A percentile compares a stretch with the other conserved stretches of the same genome.
Conservation (phyloP, 2,329 filamentous ascomycete species). For the Chrysosporium keratinophilum region DNA sequence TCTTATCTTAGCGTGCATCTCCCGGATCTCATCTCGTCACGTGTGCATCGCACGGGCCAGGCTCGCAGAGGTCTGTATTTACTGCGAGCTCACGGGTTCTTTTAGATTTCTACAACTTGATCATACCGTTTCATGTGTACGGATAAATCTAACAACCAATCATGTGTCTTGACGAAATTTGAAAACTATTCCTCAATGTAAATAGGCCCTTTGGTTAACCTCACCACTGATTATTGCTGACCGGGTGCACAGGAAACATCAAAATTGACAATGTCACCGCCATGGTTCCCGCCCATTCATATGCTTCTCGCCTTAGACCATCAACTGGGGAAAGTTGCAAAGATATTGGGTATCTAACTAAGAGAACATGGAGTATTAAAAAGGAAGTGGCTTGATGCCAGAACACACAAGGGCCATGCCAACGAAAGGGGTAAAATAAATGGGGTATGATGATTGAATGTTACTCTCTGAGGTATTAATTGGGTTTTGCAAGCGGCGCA, state of each 20-base stretch:
- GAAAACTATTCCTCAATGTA: no score
- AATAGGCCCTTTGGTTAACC: not conserved
- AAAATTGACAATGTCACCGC: not conserved
- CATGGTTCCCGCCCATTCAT: not conserved
- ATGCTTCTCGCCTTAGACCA: not conserved
- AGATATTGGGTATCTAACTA: constrained; percentile 11
- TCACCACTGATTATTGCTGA: not conserved
- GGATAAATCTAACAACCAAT: no score
- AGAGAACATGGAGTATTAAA: not conserved
- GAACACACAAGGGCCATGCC: not conserved
- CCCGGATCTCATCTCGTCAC: constrained; percentile 11
- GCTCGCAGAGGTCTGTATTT: not conserved
- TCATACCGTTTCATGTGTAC: no score
- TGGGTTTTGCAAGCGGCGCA: not conserved
- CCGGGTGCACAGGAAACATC: not conserved
- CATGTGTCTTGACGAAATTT: no score
- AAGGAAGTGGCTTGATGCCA: not conserved
- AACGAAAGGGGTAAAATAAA: not conserved
- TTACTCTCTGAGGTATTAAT: not conserved
- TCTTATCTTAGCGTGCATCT: constrained; percentile 30
- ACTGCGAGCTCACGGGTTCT: not conserved
- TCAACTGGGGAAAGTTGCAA: not conserved
- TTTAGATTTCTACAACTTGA: not conserved
- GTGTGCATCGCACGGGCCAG: constrained; percentile 1
- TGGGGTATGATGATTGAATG: not conserved